Conservation (phyloP, 768 basidiomycete genomes). For the Brasilioporus rufonigricans region DNA sequence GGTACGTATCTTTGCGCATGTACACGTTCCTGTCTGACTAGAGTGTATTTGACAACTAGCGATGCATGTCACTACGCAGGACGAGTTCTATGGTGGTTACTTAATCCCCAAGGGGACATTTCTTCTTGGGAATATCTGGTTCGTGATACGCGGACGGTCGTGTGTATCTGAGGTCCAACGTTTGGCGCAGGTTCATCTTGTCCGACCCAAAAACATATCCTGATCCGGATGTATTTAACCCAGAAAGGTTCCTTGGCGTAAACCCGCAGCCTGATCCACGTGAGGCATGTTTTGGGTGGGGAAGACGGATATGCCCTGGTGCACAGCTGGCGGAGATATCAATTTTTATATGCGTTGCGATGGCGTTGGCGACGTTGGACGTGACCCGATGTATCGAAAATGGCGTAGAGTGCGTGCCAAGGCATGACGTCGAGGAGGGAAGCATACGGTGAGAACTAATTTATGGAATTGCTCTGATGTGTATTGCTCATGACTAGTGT, state of each 20-base stretch:
- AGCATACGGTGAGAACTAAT: neutral
- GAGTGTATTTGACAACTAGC: neutral
- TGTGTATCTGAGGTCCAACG: neutral
- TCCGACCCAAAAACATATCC: conserved; percentile 8
- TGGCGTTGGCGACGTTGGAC: conserved; percentile 9
- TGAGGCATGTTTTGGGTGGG: conserved; percentile 17
- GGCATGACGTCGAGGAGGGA: conserved; percentile 1
- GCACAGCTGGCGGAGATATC: conserved; percentile 2
- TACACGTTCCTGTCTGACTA: neutral
- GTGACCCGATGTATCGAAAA: conserved; percentile 5
- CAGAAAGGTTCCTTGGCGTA: conserved; percentile 11
- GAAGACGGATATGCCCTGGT: conserved; percentile 12
- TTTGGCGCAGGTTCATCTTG: conserved; percentile 8
- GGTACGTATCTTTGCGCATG: neutral
- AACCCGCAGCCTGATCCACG: conserved; percentile 8
- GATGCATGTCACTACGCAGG: conserved; percentile 13
- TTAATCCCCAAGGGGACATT: conserved; percentile 22
- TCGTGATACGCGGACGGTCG: neutral
- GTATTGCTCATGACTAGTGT: neutral
- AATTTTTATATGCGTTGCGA: conserved; percentile 9
- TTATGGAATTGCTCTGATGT: neutral
- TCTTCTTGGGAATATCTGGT: conserved; percentile 14
- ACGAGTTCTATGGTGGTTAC: conserved; percentile 19
- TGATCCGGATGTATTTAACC: too few relatives aligned
- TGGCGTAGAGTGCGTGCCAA: neutral